Conservation (phyloP, 805 yeast species). For the Barnettozyma pratensis region DNA sequence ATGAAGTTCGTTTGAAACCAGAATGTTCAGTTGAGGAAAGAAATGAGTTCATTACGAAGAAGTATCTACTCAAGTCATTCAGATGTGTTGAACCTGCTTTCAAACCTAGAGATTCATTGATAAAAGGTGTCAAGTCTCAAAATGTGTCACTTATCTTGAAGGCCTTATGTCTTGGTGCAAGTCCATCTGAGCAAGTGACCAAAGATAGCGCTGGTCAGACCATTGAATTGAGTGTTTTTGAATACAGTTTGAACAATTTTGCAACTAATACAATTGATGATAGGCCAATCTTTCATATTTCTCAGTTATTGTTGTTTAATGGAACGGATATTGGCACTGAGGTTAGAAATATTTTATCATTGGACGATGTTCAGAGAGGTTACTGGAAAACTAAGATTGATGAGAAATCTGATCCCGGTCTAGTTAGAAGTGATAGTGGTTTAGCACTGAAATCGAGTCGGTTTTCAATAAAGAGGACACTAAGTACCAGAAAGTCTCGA, state of each 20-base stretch:
- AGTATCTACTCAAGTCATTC: constrained; percentile 55
- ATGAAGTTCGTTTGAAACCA: constrained; percentile 26
- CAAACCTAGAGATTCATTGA: constrained; percentile 32
- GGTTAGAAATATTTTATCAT: constrained; percentile 30
- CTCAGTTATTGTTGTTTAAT: constrained; percentile 55
- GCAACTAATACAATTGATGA: constrained; percentile 20
- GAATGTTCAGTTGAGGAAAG: constrained; percentile 42
- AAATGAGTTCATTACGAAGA: constrained; percentile 53
- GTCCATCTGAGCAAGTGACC: constrained; percentile 37
- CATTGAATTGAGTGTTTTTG: constrained; percentile 32
- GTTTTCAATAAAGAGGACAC: not conserved
- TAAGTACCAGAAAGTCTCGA: not conserved
- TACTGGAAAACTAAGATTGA: constrained; percentile 40
- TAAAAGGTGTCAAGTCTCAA: constrained; percentile 49
- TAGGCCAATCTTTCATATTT: constrained; percentile 38
- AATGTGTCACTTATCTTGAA: constrained; percentile 39
- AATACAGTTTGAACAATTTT: constrained; percentile 49
- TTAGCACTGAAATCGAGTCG: not conserved
- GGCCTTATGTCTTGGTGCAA: constrained; percentile 44
- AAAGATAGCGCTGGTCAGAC: constrained; percentile 18
- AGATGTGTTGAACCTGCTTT: constrained; percentile 19
- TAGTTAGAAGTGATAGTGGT: not conserved
- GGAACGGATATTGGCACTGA: constrained; percentile 43
- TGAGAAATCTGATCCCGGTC: not conserved
- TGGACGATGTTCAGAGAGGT: constrained; percentile 40